Percentiles rank a stretch among this genome's conserved stretches.
Conservation (phyloP, 805 yeast genomes). For the Candida easanensis region DNA sequence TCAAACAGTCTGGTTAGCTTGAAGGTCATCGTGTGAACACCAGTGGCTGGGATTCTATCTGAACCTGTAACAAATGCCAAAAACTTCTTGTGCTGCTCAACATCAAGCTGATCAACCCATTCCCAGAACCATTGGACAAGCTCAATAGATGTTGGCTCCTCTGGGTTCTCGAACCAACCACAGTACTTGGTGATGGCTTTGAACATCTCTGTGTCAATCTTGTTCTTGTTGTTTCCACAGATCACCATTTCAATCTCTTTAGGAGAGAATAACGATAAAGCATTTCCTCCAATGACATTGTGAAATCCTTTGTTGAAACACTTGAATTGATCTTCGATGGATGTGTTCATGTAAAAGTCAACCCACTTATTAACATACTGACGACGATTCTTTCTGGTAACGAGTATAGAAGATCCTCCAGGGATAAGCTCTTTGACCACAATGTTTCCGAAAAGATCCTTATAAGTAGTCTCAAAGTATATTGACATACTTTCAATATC, state of each 20-base stretch:
- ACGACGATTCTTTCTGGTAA: constrained; percentile 55
- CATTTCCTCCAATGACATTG: constrained; percentile 76
- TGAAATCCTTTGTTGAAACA: constrained; percentile 71
- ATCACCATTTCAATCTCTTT: constrained; percentile 77
- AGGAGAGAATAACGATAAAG: constrained; percentile 74
- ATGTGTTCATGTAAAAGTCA: constrained; percentile 54
- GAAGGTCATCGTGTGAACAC: constrained; percentile 71
- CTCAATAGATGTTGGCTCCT: constrained; percentile 34
- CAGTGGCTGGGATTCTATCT: constrained; percentile 91
- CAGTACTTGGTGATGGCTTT: constrained; percentile 70
- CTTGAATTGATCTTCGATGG: constrained; percentile 49
- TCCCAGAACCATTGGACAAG: constrained; percentile 80
- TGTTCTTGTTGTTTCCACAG: constrained; percentile 69
- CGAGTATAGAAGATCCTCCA: constrained; percentile 54
- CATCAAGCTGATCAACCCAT: constrained; percentile 47
- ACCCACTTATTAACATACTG: constrained; percentile 64
- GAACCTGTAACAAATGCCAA: constrained; percentile 85
- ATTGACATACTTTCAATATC: constrained; percentile 51
- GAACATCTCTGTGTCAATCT: constrained; percentile 63
- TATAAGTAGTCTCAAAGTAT: constrained; percentile 59
- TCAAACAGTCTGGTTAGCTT: constrained; percentile 49
- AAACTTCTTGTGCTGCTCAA: constrained; percentile 55
- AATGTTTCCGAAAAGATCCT: constrained; percentile 43
- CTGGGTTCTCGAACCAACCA: constrained; percentile 46
- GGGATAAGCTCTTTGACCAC: constrained; percentile 50